These are phyloP conservation scores for Pistacia vera DNA, from an alignment of 345 rosid species.

Conservation along the genomic window DNA sequence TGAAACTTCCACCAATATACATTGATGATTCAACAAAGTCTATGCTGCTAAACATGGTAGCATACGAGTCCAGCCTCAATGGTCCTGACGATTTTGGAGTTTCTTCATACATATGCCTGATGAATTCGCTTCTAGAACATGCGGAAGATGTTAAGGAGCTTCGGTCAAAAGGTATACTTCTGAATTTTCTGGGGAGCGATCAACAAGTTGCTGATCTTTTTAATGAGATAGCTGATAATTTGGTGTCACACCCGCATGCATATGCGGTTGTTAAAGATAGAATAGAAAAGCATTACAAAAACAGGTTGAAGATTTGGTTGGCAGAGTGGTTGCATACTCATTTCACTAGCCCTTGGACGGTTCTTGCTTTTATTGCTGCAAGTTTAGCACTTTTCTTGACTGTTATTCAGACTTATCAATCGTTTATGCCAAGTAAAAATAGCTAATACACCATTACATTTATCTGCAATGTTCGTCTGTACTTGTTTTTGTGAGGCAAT, in stretches of 20 bases:
- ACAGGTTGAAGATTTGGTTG: background rate
- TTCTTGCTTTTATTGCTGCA: background rate
- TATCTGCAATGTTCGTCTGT: too few relatives aligned
- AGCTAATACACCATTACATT: too few relatives aligned
- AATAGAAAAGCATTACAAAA: background rate
- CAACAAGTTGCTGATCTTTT: background rate
- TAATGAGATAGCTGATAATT: background rate
- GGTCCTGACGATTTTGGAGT: background rate
- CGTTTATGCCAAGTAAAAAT: background rate
- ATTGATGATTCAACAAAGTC: slow-evolving; percentile 6
- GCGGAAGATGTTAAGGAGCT: slow-evolving; percentile 20
- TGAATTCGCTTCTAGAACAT: slow-evolving; percentile 4
- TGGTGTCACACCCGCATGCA: background rate
- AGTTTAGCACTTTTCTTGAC: background rate
- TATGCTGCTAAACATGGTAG: slow-evolving; percentile 4
- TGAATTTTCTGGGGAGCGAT: slow-evolving; percentile 6
- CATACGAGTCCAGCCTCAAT: slow-evolving; percentile 7
- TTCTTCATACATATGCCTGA: slow-evolving; percentile 20
- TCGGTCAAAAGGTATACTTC: background rate
- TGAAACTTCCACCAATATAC: background rate
- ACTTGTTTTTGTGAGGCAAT: too few relatives aligned
- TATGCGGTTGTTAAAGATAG: background rate
- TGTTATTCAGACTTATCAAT: background rate
- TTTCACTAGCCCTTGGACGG: slow-evolving; percentile 3
- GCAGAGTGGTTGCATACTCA: background rate